Evolutionary conservation across 2,329 filamentous ascomycete species (phyloP), one percentile per base, ranked within the genome.

Genomic region (Penicillium sp.): DNA sequence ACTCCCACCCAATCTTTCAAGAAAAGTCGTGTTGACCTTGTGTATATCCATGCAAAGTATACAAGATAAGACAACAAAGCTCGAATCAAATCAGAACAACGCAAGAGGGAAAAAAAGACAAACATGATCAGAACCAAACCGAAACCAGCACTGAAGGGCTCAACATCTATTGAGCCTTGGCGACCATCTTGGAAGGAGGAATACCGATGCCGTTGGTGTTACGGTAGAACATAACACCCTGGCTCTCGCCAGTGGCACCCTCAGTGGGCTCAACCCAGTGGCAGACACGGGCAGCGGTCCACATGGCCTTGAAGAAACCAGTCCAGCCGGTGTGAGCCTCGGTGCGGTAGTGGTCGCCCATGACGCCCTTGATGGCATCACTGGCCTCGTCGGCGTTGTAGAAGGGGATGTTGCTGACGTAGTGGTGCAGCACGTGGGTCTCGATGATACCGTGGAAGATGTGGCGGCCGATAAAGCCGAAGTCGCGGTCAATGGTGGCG

Each of bases 381-480:
- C 87, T 89, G 57, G 93, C 93, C 81, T 97, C 93, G 68, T 96
- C 92, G 72, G 93, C 93, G 77, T 97, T 84, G 81, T 97, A 97
- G 81, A 97, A 97, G 62, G 93, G 93, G 66, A 97, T 97, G 71
- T 87, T 91, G 79, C 89, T 93, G 75, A 97, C 86, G 78, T 96
- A 97, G 85, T 97, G 93, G 83, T 97, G 93, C 60, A 96, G 89
- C 59, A 97, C 93, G 79, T 97, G 93, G 49, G 93, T 97, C 83
- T 97, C 93, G 76, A 97, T 89, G 77, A 97, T 97, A 70, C 93
- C 93, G 83, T 97, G 93, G 75, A 97, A 83, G 61, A 97, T 84
- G 68, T 89, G 84, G 69, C 92, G 91, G 60, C 93, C 93, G 72
- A 97, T 88, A 82, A 97, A 97, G 61, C 93, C 93, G 72, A 97